These are phyloP conservation scores for Backusella luteola DNA, from an alignment of 192 early-diverging fungal genomes.

Conservation along the genomic window DNA sequence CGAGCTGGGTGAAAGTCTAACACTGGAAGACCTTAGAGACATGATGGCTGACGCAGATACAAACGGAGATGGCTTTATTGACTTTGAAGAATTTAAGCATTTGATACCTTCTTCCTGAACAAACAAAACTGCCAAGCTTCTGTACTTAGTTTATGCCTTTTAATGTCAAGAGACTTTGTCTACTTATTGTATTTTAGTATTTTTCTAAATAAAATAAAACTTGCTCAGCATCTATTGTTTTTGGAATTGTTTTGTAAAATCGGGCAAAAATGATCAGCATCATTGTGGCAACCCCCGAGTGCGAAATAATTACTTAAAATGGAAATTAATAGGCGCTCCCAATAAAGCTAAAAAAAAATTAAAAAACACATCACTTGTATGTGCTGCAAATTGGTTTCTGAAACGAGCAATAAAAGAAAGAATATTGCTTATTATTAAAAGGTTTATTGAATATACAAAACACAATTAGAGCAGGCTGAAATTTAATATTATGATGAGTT, in stretches of 20 bases:
- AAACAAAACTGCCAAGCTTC: neutral
- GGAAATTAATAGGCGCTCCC: neutral
- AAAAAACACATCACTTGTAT: neutral
- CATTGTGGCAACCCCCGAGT: neutral
- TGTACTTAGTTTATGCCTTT: neutral
- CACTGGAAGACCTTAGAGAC: constrained; percentile 18
- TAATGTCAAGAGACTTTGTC: neutral
- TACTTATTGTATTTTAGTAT: neutral
- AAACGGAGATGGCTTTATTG: constrained; percentile 34
- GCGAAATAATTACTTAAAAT: neutral
- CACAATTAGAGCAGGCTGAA: neutral
- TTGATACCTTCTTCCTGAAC: constrained; percentile 8
- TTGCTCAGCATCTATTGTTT: neutral
- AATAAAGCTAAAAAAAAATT: neutral
- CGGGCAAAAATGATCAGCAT: neutral
- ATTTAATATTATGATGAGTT: neutral
- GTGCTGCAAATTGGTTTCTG: too few species aligned
- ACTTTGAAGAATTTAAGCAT: constrained; percentile 38
- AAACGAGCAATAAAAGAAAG: too few species aligned
- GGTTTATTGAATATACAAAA: too few species aligned
- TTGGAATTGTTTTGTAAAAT: neutral
- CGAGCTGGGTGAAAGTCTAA: constrained; percentile 21
- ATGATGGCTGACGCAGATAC: constrained; percentile 37
- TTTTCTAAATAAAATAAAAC: neutral
- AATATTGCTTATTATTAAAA: too few species aligned